Percentiles rank a stretch among this genome's conserved stretches.
These are phyloP conservation scores for Ulota crispa DNA, from an alignment of 225 moss, liverwort and hornwort species.

Conservation along the genomic window DNA sequence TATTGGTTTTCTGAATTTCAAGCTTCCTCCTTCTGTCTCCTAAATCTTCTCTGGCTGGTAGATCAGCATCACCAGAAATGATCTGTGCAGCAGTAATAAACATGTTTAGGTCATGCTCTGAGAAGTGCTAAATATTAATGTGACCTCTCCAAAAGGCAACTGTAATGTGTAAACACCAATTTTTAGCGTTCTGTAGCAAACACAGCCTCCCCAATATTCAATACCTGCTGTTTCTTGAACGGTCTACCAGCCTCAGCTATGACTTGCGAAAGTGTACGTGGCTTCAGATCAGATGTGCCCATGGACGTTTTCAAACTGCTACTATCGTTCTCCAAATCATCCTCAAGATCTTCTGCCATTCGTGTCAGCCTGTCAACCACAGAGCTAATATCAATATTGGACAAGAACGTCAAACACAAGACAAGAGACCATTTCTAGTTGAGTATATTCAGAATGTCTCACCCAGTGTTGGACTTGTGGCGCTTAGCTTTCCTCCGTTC, in stretches of 20 bases:
- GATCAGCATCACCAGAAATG: constrained; percentile 87
- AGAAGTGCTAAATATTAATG: neutral
- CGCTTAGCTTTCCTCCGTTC: constrained; percentile 78
- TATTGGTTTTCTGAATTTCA: constrained; percentile 65
- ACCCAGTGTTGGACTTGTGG: constrained; percentile 71
- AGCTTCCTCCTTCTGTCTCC: constrained; percentile 89
- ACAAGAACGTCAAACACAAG: neutral
- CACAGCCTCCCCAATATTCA: neutral
- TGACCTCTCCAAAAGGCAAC: neutral
- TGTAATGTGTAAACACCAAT: neutral
- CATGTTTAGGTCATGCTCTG: neutral
- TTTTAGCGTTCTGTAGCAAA: neutral
- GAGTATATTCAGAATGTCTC: constrained; percentile 14
- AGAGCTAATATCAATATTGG: neutral
- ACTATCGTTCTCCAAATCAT: constrained; percentile 63
- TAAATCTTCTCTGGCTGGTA: constrained; percentile 79
- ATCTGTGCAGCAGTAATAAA: constrained; percentile 39
- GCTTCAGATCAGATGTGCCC: constrained; percentile 43
- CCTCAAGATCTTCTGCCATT: constrained; percentile 82
- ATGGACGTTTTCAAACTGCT: constrained; percentile 29
- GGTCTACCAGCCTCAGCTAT: constrained; percentile 90
- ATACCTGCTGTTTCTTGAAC: constrained; percentile 74
- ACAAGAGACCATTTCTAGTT: neutral
- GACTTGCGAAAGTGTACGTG: constrained; percentile 78
- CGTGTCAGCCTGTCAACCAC: constrained; percentile 57